Base-by-base conservation (phyloP, 805 yeast species). In the Clavispora carvajalis region DNA sequence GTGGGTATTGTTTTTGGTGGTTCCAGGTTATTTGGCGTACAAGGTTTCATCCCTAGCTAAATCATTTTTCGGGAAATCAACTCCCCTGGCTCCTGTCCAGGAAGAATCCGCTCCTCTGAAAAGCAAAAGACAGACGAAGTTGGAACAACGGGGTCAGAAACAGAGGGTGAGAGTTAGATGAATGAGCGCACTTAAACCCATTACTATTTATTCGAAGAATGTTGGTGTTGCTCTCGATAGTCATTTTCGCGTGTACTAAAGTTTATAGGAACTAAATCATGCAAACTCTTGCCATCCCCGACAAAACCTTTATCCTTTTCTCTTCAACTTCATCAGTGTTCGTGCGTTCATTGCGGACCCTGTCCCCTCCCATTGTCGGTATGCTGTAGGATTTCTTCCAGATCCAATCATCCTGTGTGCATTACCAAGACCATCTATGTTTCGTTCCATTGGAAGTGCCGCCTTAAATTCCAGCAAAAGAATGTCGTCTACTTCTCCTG, bases 11-110 rank as follows among this genome's bases (percentile, higher is more conserved):
- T 72, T 69, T 48, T 42, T 64, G n/a, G 55, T 63, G 5, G 67
- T 80, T 31, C 87, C 87, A 1, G 70, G 61, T 0, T 80, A 58
- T 57, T 77, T 78, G 3, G 55, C 52, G 5, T 77, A 67, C 61
- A 77, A 75, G 54, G 46, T 75, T 15, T 62, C 63, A 45, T 63
- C 71, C 1, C 46, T 74, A 24, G 62, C 70, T 13, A 45, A 35
- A 19, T 45, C 50, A 3, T 49, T 51, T 28, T 34, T 49, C 18
- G 52, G 52, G 5, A 37, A 36, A 9, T n/a, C 29, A 3, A 24
- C 40, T 5, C 40, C 31, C 24, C 39, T 30, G 31, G 29, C 15
- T 7, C 36, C 30, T 2, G 22, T 37, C 10, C 30, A 30, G 7
- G 35, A 17, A 17, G 39, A 30, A 7, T 23, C 26, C 6, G 18